These are phyloP conservation scores for Clavariopsis aquatica DNA, from an alignment of 495 filamentous ascomycete genomes.

Conservation along the genomic window DNA sequence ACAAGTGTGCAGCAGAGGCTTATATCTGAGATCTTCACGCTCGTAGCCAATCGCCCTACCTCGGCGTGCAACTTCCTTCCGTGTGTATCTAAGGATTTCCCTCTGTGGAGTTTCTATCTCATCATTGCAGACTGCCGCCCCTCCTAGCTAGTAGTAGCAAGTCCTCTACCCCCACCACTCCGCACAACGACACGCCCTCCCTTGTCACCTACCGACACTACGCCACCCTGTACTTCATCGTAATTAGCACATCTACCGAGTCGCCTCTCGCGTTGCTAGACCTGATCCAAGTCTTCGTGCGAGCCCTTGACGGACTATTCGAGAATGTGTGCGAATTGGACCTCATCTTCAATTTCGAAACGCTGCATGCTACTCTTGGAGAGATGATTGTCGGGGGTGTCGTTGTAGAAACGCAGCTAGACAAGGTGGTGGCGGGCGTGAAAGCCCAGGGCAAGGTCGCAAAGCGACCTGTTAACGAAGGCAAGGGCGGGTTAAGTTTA, in stretches of 20 bases:
- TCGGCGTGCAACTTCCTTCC: slow-evolving; percentile 98
- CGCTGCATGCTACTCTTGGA: slow-evolving; percentile 81
- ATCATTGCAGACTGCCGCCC: slow-evolving; percentile 59
- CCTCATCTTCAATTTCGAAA: slow-evolving; percentile 98
- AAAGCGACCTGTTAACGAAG: slow-evolving; percentile 59
- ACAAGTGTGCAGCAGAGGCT: slow-evolving; percentile 93
- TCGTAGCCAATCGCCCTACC: slow-evolving; percentile 82
- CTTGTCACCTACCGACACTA: slow-evolving; percentile 98
- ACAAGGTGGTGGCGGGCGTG: slow-evolving; percentile 84
- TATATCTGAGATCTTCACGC: slow-evolving; percentile 96
- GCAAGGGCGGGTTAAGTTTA: slow-evolving; percentile 45
- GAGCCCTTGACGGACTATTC: slow-evolving; percentile 89
- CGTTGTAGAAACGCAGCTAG: slow-evolving; percentile 88
- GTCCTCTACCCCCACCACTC: slow-evolving; percentile 50
- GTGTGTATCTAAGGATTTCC: too few relatives aligned
- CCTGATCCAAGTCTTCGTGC: slow-evolving; percentile 96
- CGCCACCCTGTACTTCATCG: slow-evolving; percentile 96
- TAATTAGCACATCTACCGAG: slow-evolving; percentile 96
- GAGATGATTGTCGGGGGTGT: slow-evolving; percentile 98
- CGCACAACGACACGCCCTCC: slow-evolving; percentile 82
- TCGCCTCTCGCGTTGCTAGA: slow-evolving; percentile 94
- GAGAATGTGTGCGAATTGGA: slow-evolving; percentile 98
- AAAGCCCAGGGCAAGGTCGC: slow-evolving; percentile 72
- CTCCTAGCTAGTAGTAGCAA: slow-evolving; percentile 64
- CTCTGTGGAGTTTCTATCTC: slow-evolving; percentile 31